Evolutionary conservation across 768 basidiomycete genomes (phyloP).

Genomic region (Phlegmacium glaucopus): DNA sequence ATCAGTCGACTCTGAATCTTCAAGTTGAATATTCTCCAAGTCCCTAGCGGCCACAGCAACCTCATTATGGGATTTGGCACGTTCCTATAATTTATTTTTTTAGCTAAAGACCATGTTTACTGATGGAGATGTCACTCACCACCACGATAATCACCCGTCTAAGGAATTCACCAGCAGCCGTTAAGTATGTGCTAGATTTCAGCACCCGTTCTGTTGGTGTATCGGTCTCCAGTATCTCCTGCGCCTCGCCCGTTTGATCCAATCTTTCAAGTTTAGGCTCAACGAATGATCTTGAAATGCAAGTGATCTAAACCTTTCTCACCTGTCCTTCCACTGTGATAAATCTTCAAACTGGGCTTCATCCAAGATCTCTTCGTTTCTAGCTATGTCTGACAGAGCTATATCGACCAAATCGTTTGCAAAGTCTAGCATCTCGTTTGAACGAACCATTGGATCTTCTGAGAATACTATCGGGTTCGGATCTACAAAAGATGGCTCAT

Average conservation of each 20-base stretch:
- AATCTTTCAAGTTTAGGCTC: background rate
- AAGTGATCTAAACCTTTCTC: background rate
- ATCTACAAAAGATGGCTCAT: background rate
- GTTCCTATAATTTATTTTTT: background rate
- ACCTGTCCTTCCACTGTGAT: background rate
- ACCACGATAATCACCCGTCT: background rate
- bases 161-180: background rate
- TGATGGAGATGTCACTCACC: background rate
- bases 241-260: background rate
- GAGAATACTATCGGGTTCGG: background rate
- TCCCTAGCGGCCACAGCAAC: too few species aligned
- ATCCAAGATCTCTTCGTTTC: background rate
- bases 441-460: background rate
- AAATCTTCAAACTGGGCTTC: background rate
- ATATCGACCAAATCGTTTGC: background rate
- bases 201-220: background rate
- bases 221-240: background rate
- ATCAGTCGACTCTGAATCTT: too few species aligned
- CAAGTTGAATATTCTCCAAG: too few species aligned
- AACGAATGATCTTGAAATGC: background rate
- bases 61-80: background rate
- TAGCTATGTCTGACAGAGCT: background rate
- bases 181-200: background rate
- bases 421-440: background rate
- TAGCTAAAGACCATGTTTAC: background rate